These are phyloP conservation scores for Cyberlindnera subsufficiens DNA, from an alignment of 805 yeast genomes.

Conservation along the genomic window DNA sequence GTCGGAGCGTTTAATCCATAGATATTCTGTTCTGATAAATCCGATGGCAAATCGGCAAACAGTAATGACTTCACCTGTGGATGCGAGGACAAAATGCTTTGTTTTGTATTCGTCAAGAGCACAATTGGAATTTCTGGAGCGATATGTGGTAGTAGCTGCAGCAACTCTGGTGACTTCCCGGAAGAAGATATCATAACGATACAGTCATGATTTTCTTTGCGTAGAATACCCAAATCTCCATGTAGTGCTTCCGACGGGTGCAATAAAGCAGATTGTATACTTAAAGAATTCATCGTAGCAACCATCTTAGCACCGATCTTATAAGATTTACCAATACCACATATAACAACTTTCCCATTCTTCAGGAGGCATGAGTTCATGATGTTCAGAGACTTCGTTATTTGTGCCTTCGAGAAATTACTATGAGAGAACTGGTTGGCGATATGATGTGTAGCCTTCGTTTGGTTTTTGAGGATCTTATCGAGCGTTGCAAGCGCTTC, in stretches of 20 bases:
- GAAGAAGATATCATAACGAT: constrained; percentile 69
- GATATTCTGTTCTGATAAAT: constrained; percentile 47
- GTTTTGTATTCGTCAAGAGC: constrained; percentile 55
- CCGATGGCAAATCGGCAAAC: constrained; percentile 55
- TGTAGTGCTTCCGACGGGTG: constrained; percentile 89
- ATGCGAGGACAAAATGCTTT: constrained; percentile 48
- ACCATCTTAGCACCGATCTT: constrained; percentile 74
- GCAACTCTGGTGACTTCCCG: constrained; percentile 77
- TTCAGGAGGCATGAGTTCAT: constrained; percentile 29
- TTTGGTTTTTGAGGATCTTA: constrained; percentile 39
- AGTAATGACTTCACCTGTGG: constrained; percentile 47
- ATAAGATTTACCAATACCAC: constrained; percentile 83
- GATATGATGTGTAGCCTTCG: constrained; percentile 41
- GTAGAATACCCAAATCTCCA: constrained; percentile 77
- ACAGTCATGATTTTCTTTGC: constrained; percentile 47
- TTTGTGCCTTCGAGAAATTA: constrained; percentile 37
- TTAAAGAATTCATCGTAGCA: constrained; percentile 78
- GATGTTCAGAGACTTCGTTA: constrained; percentile 37
- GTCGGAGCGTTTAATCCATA: constrained; percentile 90
- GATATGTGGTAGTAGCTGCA: constrained; percentile 45
- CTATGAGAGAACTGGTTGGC: constrained; percentile 40
- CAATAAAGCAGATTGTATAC: constrained; percentile 57
- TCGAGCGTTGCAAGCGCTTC: constrained; percentile 28
- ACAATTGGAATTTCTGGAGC: constrained; percentile 48
- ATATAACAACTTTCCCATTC: constrained; percentile 66